Base-by-base conservation (phyloP, 164 flowering plant species). In the Stephania cephalantha region DNA sequence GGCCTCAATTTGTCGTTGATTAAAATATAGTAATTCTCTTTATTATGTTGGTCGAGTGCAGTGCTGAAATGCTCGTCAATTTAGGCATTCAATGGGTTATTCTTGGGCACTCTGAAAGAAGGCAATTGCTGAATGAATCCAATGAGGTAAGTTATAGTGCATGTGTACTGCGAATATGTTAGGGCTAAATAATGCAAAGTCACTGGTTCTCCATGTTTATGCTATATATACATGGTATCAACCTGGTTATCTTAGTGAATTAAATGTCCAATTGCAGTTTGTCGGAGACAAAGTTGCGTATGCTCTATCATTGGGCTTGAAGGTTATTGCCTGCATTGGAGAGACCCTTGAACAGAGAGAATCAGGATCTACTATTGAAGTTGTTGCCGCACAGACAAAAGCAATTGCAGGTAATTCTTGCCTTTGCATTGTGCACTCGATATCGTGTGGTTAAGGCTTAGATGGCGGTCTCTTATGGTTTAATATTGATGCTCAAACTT, bases 311-410 rank as follows among this genome's bases (percentile, higher is more conserved):
- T 80, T 82, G 82, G 93, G 91, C 48, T 75, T 89, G 75, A 90
- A 90, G 74, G 91, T 90, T 74, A 85, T 88, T 71, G 93, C 91
- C 75, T 88, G 91, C 78, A 83, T 90, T 71, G 93, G 93, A 31
- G 93, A 88, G 83, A 88, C 88, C 50, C 90, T 90, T 55, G 91
- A 90, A 81, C 89, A 88, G 81, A 82, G 90, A 13, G 93, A 90
- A 79, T 72, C 89, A 35, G 93, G 91, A 72, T 72, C 87, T 52
- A 90, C 90, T 1, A 72, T 88, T 83, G 86, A 81, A 17, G 86
- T 90, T 74, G 91, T 88, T 81, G 88, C 91, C 78, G 90, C 85
- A 44, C 91, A 90, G 82, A 90, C 88, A 22, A 90, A 87, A 83
- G 88, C 90, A 52, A 89, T 89, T 78, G 88, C 90, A 72, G 90